Percentiles rank a stretch among this genome's conserved stretches.
Conservation (phyloP, 768 basidiomycete species). For the Pisolithus tinctorius region DNA sequence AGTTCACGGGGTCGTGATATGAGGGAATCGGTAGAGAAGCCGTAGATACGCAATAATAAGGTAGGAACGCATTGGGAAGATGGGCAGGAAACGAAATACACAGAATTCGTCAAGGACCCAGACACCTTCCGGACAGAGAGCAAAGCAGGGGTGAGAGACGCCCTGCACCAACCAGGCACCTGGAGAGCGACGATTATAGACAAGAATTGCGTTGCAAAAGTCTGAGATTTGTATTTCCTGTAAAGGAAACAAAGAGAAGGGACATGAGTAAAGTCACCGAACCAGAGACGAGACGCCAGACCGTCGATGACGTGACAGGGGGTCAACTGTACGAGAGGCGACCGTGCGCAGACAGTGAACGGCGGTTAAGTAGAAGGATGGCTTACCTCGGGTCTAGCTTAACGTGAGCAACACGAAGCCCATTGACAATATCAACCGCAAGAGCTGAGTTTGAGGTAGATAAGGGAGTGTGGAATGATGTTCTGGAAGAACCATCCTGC, state of each 20-base stretch:
- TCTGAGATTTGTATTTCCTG: slow-evolving; percentile 59
- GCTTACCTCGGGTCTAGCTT: slow-evolving; percentile 69
- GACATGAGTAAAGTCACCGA: slow-evolving; percentile 13
- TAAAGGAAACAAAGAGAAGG: slow-evolving; percentile 5
- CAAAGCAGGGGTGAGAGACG: slow-evolving; percentile 37
- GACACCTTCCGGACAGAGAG: slow-evolving; percentile 75
- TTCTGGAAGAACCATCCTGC: slow-evolving; percentile 8
- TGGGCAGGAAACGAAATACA: slow-evolving; percentile 89
- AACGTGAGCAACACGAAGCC: slow-evolving; percentile 49
- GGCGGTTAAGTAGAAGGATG: slow-evolving; percentile 20
- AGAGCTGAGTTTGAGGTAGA: slow-evolving; percentile 29
- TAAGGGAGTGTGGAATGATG: slow-evolving; percentile 28
- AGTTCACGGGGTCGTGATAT: slow-evolving; percentile 87
- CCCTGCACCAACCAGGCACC: slow-evolving; percentile 52
- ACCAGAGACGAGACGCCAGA: slow-evolving; percentile 24
- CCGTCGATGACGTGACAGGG: slow-evolving; percentile 19
- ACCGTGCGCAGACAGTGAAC: slow-evolving; percentile 2
- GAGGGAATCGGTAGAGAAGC: slow-evolving; percentile 75
- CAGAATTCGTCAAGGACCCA: slow-evolving; percentile 90
- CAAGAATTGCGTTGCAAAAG: slow-evolving; percentile 51
- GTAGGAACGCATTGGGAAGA: slow-evolving; percentile 45
- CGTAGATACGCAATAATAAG: slow-evolving; percentile 87
- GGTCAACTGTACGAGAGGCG: slow-evolving; percentile 18
- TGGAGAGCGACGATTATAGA: slow-evolving; percentile 48
- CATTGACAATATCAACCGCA: slow-evolving; percentile 48